Evolutionary conservation across 169 alveolate genomes (phyloP).

Genomic region (Eimeria tenella): DNA sequence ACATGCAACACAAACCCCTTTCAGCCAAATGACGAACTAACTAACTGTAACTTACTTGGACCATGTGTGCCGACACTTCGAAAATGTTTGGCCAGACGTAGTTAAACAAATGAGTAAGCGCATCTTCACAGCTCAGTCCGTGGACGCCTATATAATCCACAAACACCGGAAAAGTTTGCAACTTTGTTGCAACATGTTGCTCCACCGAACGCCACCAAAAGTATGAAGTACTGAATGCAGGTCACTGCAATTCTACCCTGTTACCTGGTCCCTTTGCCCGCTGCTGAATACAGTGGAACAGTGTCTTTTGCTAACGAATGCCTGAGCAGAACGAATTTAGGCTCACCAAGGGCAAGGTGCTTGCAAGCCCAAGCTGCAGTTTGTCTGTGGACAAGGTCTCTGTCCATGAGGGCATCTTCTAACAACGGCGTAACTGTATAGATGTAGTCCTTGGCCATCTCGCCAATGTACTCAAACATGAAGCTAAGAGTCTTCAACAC

Average conservation of each 20-base stretch:
- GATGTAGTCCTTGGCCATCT: conserved; percentile 97
- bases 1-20: neutral
- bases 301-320: no score
- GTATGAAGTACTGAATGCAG: neutral
- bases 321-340: conserved; percentile 13
- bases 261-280: no score
- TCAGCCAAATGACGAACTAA: no score
- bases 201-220: neutral
- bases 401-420: conserved; percentile 99
- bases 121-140: conserved; percentile 91
- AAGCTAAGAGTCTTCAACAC: conserved; percentile 99
- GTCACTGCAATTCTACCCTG: neutral
- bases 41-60: conserved; percentile 81
- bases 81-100: conserved; percentile 99
- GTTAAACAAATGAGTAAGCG: conserved; percentile 97
- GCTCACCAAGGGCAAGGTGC: conserved; percentile 98
- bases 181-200: no score
- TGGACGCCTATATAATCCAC: conserved; percentile 79
- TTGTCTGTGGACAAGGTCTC: conserved; percentile 99
- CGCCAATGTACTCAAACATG: conserved; percentile 97
- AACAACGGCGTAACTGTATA: conserved; percentile 98
- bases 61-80: conserved; percentile 98
- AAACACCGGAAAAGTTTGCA: neutral
- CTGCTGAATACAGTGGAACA: neutral
- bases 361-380: conserved; percentile 99